These are phyloP conservation scores for Datisca glomerata DNA, from an alignment of 306 rosid genomes.

Conservation along the genomic window DNA sequence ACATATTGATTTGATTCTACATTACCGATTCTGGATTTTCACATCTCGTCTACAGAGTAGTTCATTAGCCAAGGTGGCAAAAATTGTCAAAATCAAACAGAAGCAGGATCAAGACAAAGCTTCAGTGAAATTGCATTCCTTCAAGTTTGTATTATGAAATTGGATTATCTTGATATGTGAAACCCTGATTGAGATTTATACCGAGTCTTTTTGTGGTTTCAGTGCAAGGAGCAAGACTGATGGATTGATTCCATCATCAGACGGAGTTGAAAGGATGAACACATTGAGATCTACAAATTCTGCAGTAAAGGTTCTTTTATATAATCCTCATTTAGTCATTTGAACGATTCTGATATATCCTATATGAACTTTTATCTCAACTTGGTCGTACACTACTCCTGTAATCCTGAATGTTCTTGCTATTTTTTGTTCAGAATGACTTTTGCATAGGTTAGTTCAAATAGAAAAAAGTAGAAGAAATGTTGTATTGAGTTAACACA, in stretches of 20 bases:
- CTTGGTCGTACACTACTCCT: no score
- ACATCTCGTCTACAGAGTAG: constrained; percentile 40
- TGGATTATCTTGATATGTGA: constrained; percentile 5
- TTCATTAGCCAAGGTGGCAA: constrained; percentile 44
- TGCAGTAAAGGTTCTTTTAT: constrained; percentile 33
- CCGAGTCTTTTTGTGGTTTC: constrained; percentile 11
- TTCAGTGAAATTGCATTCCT: constrained; percentile 51
- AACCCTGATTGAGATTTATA: constrained; percentile 8
- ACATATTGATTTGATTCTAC: no score
- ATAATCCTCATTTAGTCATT: no score
- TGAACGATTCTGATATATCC: no score
- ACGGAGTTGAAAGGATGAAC: constrained; percentile 47
- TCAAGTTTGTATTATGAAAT: constrained; percentile 38
- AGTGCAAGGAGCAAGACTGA: constrained; percentile 28
- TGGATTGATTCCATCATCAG: constrained; percentile 28
- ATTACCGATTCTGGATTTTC: no score
- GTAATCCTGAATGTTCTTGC: no score
- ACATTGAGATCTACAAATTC: constrained; percentile 54
- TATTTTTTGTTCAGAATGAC: no score
- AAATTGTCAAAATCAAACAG: constrained; percentile 41
- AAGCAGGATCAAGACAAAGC: constrained; percentile 80
- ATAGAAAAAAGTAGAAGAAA: no score
- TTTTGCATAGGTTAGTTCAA: no score
- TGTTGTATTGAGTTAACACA: no score
- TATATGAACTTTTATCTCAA: no score